These are phyloP conservation scores for Hypoxylon sp. DNA, from an alignment of 2,329 filamentous ascomycete species.

Conservation along the genomic window DNA sequence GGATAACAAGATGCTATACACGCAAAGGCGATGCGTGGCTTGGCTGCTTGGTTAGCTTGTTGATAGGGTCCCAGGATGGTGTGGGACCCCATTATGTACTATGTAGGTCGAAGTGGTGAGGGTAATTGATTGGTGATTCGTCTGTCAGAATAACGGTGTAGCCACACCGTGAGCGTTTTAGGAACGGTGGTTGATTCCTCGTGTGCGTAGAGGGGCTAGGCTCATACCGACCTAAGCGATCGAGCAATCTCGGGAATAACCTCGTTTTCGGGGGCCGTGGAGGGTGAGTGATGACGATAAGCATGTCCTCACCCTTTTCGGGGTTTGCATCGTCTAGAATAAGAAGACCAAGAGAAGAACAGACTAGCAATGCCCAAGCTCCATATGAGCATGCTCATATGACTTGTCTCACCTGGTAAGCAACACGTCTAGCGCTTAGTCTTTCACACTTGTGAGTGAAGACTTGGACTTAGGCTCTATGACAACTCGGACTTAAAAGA, in stretches of 20 bases:
- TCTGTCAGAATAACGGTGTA: constrained; percentile 34
- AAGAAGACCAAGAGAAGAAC: not conserved
- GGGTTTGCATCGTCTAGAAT: constrained; percentile 4
- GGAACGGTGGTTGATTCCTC: constrained; percentile 38
- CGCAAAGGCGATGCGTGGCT: constrained; percentile 20
- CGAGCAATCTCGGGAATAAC: constrained; percentile 42
- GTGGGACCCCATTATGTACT: constrained; percentile 33
- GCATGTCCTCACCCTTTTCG: constrained; percentile 7
- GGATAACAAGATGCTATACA: constrained; percentile 24
- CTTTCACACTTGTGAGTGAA: constrained; percentile 20
- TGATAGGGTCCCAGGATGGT: constrained; percentile 36
- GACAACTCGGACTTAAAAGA: not conserved
- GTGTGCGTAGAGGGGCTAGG: constrained; percentile 26
- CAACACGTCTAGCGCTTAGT: constrained; percentile 38
- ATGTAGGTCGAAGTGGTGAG: constrained; percentile 34
- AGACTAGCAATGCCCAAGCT: constrained; percentile 3
- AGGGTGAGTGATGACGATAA: constrained; percentile 22
- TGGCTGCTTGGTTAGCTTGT: constrained; percentile 8
- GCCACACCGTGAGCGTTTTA: constrained; percentile 42
- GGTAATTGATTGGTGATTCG: constrained; percentile 34
- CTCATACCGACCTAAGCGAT: constrained; percentile 33
- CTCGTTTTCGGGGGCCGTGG: constrained; percentile 29
- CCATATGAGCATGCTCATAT: constrained; percentile 30
- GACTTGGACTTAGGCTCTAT: not conserved
- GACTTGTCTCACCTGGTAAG: constrained; percentile 36